A percentile compares a stretch with the other conserved stretches of the same genome.
Conservation (phyloP, 495 filamentous ascomycete species). For the Parachaetomium inaequale region DNA sequence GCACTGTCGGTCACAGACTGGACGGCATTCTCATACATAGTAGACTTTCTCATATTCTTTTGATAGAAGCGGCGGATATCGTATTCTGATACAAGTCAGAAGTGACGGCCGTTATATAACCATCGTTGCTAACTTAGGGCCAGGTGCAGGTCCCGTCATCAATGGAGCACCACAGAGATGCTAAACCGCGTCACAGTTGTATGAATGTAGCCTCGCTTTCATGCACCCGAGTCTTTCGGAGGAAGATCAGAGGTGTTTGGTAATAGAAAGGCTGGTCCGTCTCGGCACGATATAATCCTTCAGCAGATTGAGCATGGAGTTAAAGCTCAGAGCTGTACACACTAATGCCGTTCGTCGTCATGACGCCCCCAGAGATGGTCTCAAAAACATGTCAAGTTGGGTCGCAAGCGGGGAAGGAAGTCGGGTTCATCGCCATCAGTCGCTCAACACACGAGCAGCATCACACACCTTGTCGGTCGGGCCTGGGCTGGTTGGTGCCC, state of each 20-base stretch:
- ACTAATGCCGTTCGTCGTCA: slow-evolving; percentile 76
- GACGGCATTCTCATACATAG: too few relatives aligned
- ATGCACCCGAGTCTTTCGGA: slow-evolving; percentile 72
- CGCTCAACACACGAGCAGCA: neutral
- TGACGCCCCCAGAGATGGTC: neutral
- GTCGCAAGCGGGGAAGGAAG: slow-evolving; percentile 3
- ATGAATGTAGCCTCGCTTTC: slow-evolving; percentile 73
- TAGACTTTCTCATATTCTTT: too few relatives aligned
- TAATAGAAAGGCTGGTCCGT: slow-evolving; percentile 74
- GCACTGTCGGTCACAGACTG: neutral
- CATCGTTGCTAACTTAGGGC: neutral
- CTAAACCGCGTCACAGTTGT: neutral
- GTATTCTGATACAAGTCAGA: neutral
- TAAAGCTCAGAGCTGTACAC: slow-evolving; percentile 90
- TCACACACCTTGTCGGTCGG: slow-evolving; percentile 11
- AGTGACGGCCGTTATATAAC: neutral
- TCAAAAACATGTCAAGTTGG: neutral
- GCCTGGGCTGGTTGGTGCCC: neutral
- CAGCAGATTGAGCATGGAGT: slow-evolving; percentile 74
- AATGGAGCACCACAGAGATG: neutral
- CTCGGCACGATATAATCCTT: slow-evolving; percentile 99
- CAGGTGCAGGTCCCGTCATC: neutral
- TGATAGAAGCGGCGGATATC: neutral
- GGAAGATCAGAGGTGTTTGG: slow-evolving; percentile 74
- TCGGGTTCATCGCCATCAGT: neutral